Conservation (phyloP, 2,329 filamentous ascomycete species). For the Pseudomassariella vexata region DNA sequence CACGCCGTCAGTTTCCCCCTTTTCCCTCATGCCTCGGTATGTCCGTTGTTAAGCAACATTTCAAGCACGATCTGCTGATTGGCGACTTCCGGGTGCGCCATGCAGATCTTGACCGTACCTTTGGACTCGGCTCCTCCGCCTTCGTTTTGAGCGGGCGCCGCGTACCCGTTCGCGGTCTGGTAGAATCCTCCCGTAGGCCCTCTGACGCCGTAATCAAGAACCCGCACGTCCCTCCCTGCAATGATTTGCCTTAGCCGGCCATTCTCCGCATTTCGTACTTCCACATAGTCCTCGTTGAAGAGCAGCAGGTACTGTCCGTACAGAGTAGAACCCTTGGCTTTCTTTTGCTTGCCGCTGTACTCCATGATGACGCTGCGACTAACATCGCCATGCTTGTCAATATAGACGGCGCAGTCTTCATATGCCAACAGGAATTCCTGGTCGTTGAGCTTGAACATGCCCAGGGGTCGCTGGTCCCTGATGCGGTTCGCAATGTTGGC, state of each 20-base stretch:
- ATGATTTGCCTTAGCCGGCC: slow-evolving; percentile 91
- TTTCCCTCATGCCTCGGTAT: slow-evolving; percentile 55
- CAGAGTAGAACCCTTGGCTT: slow-evolving; percentile 78
- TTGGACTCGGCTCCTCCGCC: slow-evolving; percentile 44
- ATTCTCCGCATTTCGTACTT: slow-evolving; percentile 95
- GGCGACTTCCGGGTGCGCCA: slow-evolving; percentile 87
- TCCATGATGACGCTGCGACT: slow-evolving; percentile 95
- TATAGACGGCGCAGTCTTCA: slow-evolving; percentile 93
- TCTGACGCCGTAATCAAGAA: slow-evolving; percentile 77
- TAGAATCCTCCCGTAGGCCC: slow-evolving; percentile 49
- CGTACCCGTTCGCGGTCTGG: slow-evolving; percentile 21
- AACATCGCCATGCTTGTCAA: slow-evolving; percentile 97
- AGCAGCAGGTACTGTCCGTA: slow-evolving; percentile 88
- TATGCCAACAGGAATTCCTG: slow-evolving; percentile 92
- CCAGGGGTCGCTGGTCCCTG: slow-evolving; percentile 75
- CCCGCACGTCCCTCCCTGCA: slow-evolving; percentile 80
- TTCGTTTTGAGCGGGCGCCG: slow-evolving; percentile 24
- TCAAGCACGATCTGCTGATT: slow-evolving; percentile 86
- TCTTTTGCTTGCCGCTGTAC: slow-evolving; percentile 82
- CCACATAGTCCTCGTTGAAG: slow-evolving; percentile 94
- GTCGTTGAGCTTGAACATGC: slow-evolving; percentile 93
- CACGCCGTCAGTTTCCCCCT: too few relatives aligned
- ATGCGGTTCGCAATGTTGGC: slow-evolving; percentile 82
- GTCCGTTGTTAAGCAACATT: slow-evolving; percentile 85
- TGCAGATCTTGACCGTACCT: slow-evolving; percentile 85